Conservation (phyloP, 1,284 basidiomycete genomes). For the Somion occarium region DNA sequence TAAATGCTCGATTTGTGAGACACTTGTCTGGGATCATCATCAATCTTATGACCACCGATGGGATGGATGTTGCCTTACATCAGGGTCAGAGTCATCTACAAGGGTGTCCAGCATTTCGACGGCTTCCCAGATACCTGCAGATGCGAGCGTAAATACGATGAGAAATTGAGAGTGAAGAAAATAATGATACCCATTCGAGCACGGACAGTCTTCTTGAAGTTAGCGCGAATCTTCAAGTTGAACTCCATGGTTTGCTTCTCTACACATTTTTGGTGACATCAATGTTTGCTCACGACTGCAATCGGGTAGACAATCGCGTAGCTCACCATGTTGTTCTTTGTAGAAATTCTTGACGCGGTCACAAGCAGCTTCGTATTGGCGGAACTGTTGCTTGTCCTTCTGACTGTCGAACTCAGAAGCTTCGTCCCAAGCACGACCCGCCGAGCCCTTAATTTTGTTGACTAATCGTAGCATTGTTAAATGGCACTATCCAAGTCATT, state of each 20-base stretch:
- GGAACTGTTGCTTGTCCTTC: constrained; percentile 78
- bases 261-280: constrained; percentile 23
- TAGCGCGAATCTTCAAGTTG: constrained; percentile 73
- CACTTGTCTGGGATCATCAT: constrained; percentile 69
- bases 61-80: constrained; percentile 45
- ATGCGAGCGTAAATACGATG: background rate
- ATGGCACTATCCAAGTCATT: background rate
- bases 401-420: constrained; percentile 62
- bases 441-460: constrained; percentile 58
- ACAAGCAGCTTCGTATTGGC: constrained; percentile 75
- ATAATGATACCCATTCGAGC: constrained; percentile 52
- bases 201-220: constrained; percentile 61
- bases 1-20: constrained; percentile 88
- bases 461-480: constrained; percentile 36
- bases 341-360: constrained; percentile 87
- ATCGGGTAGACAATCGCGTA: too few relatives aligned
- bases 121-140: constrained; percentile 73
- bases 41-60: background rate
- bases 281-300: background rate
- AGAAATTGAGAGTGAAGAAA: too few relatives aligned
- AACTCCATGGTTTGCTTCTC: constrained; percentile 86
- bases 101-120: constrained; percentile 88
- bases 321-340: constrained; percentile 78
- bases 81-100: constrained; percentile 86
- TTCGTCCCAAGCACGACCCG: constrained; percentile 44